Evolutionary conservation across 176 grass and related monocot genomes (phyloP), one percentile per base, ranked within the genome.

Genomic region (Metroxylon sagu): DNA sequence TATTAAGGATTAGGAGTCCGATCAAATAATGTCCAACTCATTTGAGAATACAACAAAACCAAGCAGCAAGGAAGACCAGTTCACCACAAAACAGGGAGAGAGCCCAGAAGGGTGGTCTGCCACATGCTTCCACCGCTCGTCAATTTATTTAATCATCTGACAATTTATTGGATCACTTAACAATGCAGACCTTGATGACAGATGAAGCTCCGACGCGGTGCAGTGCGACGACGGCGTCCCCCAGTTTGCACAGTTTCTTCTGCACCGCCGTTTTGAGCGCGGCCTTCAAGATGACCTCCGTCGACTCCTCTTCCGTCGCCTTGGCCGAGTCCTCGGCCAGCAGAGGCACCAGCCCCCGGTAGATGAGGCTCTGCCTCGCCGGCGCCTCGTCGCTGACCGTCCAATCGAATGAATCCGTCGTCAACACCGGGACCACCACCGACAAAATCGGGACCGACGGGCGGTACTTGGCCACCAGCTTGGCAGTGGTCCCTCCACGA

Each of bases 391-490:
- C 29, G 43, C 60, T 62, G 60, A 62, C 29, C 2, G 29, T 4
- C 60, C 60, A 62, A 21, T 62, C 60, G 15, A 62, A 62, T 14
- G 60, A 48, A 62, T 62, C 60, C 10, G 31, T 62, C 14, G 60
- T 62, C 7, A 62, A 18, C 16, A 43, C 16, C 21, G 60, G 60
- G 12, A 62, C 60, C 21, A 62, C 29, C 60, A 62, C 60, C 0
- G 60, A 62, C 16, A 62, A 3, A 17, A 62, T 48, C 6, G 60
- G 60, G 18, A 62, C 60, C 19, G 60, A n/a, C 14, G 60, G 60
- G 5, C 60, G 60, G 18, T 62, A 62, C 29, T 62, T 62, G 60
- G 60, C 30, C 10, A 62, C 60, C 60, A 62, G 60, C 30, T 62
- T 62, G 0, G 60, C 60, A 19, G 60, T 62, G 16, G 60, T 62